Conservation (phyloP, 2,329 filamentous ascomycete species). For the Shiraia sp. region DNA sequence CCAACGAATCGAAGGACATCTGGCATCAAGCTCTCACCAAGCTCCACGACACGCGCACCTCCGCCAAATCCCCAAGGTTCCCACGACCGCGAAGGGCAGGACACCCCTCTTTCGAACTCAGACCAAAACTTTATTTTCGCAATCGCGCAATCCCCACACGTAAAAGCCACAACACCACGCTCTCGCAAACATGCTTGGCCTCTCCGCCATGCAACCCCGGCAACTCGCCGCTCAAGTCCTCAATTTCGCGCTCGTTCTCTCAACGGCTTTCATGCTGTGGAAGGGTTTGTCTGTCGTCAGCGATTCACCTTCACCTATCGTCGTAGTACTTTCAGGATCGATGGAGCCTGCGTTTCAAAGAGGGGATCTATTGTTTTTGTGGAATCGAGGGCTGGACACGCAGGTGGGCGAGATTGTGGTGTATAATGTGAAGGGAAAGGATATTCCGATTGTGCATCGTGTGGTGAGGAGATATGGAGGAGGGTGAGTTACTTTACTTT, state of each 20-base stretch:
- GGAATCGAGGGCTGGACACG: conserved; percentile 69
- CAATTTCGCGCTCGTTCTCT: conserved; percentile 89
- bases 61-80: neutral
- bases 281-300: conserved; percentile 82
- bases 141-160: neutral
- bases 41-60: conserved; percentile 12
- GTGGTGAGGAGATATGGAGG: conserved; percentile 73
- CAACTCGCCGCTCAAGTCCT: conserved; percentile 80
- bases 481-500: conserved; percentile 48
- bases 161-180: conserved; percentile 6
- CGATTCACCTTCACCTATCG: conserved; percentile 69
- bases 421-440: conserved; percentile 87
- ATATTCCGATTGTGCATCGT: conserved; percentile 96
- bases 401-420: conserved; percentile 75
- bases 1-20: conserved; percentile 30
- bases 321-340: conserved; percentile 80
- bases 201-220: conserved; percentile 71
- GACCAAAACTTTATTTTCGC: neutral
- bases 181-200: conserved; percentile 42
- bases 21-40: conserved; percentile 33
- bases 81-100: neutral
- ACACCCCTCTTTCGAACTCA: neutral
- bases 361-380: conserved; percentile 75
- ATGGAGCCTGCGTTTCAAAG: conserved; percentile 85
- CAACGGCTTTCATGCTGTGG: conserved; percentile 90